Base-by-base conservation (phyloP, 805 yeast species). In the Starmerella floris region DNA sequence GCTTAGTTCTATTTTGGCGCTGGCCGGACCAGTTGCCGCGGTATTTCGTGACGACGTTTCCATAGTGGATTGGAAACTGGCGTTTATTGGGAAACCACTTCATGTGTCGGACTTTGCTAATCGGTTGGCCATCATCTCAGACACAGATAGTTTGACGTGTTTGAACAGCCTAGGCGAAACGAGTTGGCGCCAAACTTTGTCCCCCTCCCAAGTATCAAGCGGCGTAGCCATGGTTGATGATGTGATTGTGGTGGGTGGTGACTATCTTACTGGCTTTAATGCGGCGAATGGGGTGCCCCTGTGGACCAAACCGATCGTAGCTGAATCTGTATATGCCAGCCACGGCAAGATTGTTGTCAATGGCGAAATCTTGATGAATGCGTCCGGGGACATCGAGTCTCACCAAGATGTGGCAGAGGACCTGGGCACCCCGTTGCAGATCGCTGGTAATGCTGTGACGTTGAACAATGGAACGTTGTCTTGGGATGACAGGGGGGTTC, bases 11-110 rank as follows among this genome's bases (percentile, higher is more conserved):
- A 15, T 30, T 19, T 36, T 37, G 41, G 41, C 34, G 23, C 23
- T 44, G 37, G 17, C 34, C 32, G 41, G 46, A 11, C 22, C 22
- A 16, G 53, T 41, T 2, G 34, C 46, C 23, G 63, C 63, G 2
- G 62, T 61, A 22, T 62, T 50, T 41, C 45, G 50, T 3, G 65
- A 62, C 35, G 64, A 61, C 34, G 64, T 61, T 4, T 56, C 45
- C 36, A 33, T 34, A 2, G 52, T 56, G 10, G 66, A 62, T 48
- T 60, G 64, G 63, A 57, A 51, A 13, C 22, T 37, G 6, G 44
- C 46, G 5, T 43, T 46, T 2, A 28, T 61, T 5, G 66, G 66
- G 26, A 15, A 28, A 5, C 49, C 56, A 2, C 46, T 37, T 3
- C 35, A 41, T 19, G 50, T 36, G 5, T 39, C 37, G 3, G 41